phyloP scores from a whole-genome alignment of 352 stramenopile genomes.

The Pythium dissimile region DNA sequence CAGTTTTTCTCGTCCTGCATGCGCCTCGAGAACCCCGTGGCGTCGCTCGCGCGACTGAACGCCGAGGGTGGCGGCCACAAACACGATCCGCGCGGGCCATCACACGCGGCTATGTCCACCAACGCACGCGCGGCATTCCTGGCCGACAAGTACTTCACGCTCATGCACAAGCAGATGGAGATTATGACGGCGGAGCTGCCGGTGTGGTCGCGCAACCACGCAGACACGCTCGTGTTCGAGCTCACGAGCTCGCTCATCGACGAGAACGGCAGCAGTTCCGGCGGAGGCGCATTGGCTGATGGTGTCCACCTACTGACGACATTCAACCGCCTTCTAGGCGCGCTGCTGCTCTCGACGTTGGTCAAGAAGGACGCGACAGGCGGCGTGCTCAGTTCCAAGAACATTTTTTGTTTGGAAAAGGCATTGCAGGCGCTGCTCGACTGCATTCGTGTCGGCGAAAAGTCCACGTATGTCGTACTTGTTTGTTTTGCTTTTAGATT shows the following conservation, averaged over 20 bases:
- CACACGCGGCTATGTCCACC: conserved; percentile 32
- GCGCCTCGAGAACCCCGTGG: conserved; percentile 59
- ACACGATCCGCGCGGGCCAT: conserved; percentile 12
- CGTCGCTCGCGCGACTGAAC: conserved; percentile 34
- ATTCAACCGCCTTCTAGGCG: conserved; percentile 60
- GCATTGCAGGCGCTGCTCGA: conserved; percentile 53
- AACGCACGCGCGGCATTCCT: conserved; percentile 46
- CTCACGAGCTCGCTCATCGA: conserved; percentile 45
- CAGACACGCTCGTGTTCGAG: conserved; percentile 49
- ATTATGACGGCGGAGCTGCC: conserved; percentile 35
- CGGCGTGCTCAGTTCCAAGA: conserved; percentile 49
- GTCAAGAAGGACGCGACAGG: conserved; percentile 55
- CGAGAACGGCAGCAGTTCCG: conserved; percentile 23
- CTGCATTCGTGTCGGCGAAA: conserved; percentile 61
- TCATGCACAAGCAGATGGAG: conserved; percentile 45
- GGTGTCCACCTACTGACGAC: conserved; percentile 50
- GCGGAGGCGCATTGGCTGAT: conserved; percentile 28
- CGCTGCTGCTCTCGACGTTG: conserved; percentile 43
- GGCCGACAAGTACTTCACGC: conserved; percentile 49
- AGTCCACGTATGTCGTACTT: conserved; percentile 32
- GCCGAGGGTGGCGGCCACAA: conserved; percentile 9
- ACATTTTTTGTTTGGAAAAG: conserved; percentile 61
- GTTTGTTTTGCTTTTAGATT: background rate
- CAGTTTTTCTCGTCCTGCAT: conserved; percentile 90
- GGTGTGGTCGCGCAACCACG: conserved; percentile 52